Percentiles rank a stretch among this genome's conserved stretches.
Conservation (phyloP, 495 filamentous ascomycete species). For the Trichoderma parareesei region DNA sequence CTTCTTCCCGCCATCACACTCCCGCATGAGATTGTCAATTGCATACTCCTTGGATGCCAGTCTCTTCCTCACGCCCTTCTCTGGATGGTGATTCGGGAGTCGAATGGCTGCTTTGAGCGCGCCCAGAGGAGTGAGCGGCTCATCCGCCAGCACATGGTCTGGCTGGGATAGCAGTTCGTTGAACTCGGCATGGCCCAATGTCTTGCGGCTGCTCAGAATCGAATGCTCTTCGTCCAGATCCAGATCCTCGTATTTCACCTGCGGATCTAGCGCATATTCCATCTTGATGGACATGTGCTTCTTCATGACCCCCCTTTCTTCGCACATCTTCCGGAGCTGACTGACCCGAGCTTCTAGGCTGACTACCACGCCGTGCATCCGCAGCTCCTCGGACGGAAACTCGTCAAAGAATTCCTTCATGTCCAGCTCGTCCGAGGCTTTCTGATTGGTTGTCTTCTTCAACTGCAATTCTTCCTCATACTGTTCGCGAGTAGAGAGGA, state of each 20-base stretch:
- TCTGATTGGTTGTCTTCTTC: conserved; percentile 18
- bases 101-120: conserved; percentile 19
- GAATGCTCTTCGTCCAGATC: not conserved
- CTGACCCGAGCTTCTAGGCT: conserved; percentile 14
- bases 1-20: conserved; percentile 22
- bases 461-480: conserved; percentile 21
- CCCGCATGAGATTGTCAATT: conserved; percentile 24
- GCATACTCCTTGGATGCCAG: conserved; percentile 28
- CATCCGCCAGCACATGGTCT: conserved; percentile 18
- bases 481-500: conserved; percentile 15
- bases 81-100: conserved; percentile 21
- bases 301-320: conserved; percentile 23
- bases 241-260: conserved; percentile 15
- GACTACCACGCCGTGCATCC: conserved; percentile 14
- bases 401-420: conserved; percentile 24
- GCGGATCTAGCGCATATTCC: conserved; percentile 23
- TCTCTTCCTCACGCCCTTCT: conserved; percentile 15
- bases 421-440: conserved; percentile 21
- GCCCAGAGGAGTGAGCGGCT: conserved; percentile 15
- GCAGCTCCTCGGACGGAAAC: conserved; percentile 16
- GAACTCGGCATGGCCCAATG: conserved; percentile 22
- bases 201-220: not conserved
- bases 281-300: conserved; percentile 24
- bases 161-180: conserved; percentile 28
- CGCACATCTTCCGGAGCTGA: conserved; percentile 17